Conservation (phyloP, 441 rosid species). For the Gossypium schwendimanii region DNA sequence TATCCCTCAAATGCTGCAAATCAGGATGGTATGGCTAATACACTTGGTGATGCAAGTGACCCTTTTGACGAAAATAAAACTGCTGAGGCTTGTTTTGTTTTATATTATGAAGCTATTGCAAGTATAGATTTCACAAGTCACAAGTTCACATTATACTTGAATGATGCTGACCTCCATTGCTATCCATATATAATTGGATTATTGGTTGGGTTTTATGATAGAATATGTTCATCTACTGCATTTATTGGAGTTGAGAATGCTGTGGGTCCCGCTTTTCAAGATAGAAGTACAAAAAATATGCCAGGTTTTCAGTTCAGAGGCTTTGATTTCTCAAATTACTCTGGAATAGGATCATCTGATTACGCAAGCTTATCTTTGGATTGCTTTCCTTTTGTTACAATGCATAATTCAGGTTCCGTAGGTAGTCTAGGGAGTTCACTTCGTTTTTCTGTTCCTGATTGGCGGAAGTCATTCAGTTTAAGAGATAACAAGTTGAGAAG, state of each 20-base stretch:
- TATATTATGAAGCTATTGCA: constrained; percentile 51
- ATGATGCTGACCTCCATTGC: constrained; percentile 73
- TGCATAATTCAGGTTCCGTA: constrained; percentile 47
- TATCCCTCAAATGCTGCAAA: constrained; percentile 27
- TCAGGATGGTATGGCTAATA: constrained; percentile 31
- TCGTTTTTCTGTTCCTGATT: constrained; percentile 40
- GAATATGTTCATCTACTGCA: constrained; percentile 38
- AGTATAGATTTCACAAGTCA: constrained; percentile 24
- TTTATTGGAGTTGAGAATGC: constrained; percentile 24
- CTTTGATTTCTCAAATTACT: constrained; percentile 80
- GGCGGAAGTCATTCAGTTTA: constrained; percentile 47
- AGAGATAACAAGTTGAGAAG: constrained; percentile 34
- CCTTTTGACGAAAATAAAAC: constrained; percentile 20
- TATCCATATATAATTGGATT: constrained; percentile 58
- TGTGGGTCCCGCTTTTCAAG: constrained; percentile 19
- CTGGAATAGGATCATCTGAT: constrained; percentile 42
- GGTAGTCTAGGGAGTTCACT: constrained; percentile 53
- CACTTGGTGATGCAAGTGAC: constrained; percentile 22
- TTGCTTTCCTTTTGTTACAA: constrained; percentile 64
- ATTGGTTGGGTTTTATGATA: constrained; percentile 48
- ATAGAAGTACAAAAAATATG: constrained; percentile 24
- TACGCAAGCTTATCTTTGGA: constrained; percentile 56
- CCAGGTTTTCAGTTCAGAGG: constrained; percentile 44
- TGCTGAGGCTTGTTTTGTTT: constrained; percentile 41
- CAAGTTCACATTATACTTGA: constrained; percentile 46